A percentile compares a stretch with the other conserved stretches of the same genome.
These are phyloP conservation scores for Anisogramma anomala DNA, from an alignment of 2,329 filamentous ascomycete genomes.

Conservation along the genomic window DNA sequence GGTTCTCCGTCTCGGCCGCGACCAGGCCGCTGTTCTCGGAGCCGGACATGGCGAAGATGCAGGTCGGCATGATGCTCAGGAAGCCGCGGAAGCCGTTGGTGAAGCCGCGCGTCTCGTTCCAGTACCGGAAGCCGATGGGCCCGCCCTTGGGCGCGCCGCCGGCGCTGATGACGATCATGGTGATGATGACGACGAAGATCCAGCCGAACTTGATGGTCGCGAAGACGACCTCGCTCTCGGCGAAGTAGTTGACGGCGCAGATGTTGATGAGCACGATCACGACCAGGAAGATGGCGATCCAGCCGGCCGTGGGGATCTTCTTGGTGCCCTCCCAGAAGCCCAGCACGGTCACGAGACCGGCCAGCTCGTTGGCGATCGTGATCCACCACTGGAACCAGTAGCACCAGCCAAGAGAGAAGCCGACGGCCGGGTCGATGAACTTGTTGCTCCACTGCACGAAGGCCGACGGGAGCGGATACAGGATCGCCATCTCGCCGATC, in stretches of 20 bases:
- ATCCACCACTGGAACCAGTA: conserved; percentile 35
- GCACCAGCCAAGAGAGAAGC: conserved; percentile 35
- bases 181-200: conserved; percentile 37
- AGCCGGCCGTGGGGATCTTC: conserved; percentile 30
- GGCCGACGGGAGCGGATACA: conserved; percentile 34
- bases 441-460: conserved; percentile 36
- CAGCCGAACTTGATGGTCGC: conserved; percentile 35
- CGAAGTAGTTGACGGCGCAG: conserved; percentile 31
- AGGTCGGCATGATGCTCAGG: conserved; percentile 38
- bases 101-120: conserved; percentile 28
- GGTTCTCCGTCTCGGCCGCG: conserved; percentile 32
- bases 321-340: conserved; percentile 29
- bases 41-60: conserved; percentile 40
- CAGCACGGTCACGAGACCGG: conserved; percentile 30
- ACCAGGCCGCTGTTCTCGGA: conserved; percentile 32
- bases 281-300: conserved; percentile 32
- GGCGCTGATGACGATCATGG: conserved; percentile 31
- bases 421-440: conserved; percentile 31
- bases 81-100: conserved; percentile 37
- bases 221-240: conserved; percentile 32
- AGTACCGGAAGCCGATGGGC: conserved; percentile 33
- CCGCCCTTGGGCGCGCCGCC: conserved; percentile 27
- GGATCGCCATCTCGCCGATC: conserved; percentile 34
- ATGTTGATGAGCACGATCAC: conserved; percentile 29
- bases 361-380: conserved; percentile 32